phyloP scores from a whole-genome alignment of 257 asterid genomes.

The Ilex aquifolium region DNA sequence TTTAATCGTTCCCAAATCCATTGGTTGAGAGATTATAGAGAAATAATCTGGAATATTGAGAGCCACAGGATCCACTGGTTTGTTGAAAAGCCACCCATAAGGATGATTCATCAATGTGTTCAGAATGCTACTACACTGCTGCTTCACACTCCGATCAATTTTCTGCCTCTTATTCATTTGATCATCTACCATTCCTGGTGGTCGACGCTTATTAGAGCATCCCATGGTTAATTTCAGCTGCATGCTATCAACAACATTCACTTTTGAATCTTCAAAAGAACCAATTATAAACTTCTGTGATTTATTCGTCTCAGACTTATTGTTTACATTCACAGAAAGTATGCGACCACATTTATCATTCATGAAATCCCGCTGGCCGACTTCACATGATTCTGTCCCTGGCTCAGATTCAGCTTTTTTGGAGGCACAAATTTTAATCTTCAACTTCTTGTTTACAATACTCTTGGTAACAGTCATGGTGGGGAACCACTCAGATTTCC shows the following conservation, averaged over 20 bases:
- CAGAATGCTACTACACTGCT: slow-evolving; percentile 42
- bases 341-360: slow-evolving; percentile 11
- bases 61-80: slow-evolving; percentile 79
- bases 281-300: not conserved
- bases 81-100: slow-evolving; percentile 32
- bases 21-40: slow-evolving; percentile 47
- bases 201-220: slow-evolving; percentile 43
- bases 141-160: slow-evolving; percentile 48
- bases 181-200: slow-evolving; percentile 22
- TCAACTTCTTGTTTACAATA: slow-evolving; percentile 24
- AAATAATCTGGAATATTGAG: slow-evolving; percentile 70
- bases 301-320: slow-evolving; percentile 15
- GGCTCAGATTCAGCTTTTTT: slow-evolving; percentile 28
- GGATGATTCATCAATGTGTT: slow-evolving; percentile 42
- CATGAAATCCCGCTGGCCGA: slow-evolving; percentile 6
- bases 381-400: slow-evolving; percentile 19
- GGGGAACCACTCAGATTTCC: slow-evolving; percentile 7
- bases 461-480: slow-evolving; percentile 27
- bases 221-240: slow-evolving; percentile 19
- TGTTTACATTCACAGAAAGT: slow-evolving; percentile 6
- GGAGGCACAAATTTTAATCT: slow-evolving; percentile 37
- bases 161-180: slow-evolving; percentile 40
- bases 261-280: not conserved
- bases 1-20: slow-evolving; percentile 83
- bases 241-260: not conserved